Conservation (phyloP, 2,329 filamentous ascomycete species). For the Sclerotiophoma versabilis region DNA sequence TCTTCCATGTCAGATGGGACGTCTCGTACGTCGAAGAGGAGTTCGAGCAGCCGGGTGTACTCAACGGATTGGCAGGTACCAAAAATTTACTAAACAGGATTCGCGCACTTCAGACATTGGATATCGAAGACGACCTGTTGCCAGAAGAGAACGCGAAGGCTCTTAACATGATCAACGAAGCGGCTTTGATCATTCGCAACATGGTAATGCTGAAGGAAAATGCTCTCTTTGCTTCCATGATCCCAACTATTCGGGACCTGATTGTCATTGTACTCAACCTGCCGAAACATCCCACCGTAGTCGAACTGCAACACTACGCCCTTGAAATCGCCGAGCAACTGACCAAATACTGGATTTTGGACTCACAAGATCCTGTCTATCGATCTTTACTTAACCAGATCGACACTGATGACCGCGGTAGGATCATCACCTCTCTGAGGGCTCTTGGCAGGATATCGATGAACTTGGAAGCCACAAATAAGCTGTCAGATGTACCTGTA, state of each 20-base stretch:
- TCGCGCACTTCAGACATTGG: conserved; percentile 61
- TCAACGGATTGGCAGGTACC: conserved; percentile 73
- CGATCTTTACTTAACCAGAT: conserved; percentile 68
- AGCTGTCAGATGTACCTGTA: conserved; percentile 73
- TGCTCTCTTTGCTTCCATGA: conserved; percentile 77
- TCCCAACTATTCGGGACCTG: conserved; percentile 79
- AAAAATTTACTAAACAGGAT: conserved; percentile 77
- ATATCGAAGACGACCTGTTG: conserved; percentile 73
- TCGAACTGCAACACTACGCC: conserved; percentile 88
- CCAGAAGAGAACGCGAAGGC: conserved; percentile 73
- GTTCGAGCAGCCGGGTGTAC: conserved; percentile 55
- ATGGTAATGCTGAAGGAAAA: conserved; percentile 96
- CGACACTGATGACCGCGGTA: conserved; percentile 73
- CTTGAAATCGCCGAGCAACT: conserved; percentile 92
- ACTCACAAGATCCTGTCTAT: conserved; percentile 79
- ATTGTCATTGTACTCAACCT: conserved; percentile 83
- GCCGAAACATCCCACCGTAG: conserved; percentile 72
- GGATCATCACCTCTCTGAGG: conserved; percentile 79
- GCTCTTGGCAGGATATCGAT: conserved; percentile 88
- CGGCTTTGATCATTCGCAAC: conserved; percentile 86
- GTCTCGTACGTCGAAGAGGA: conserved; percentile 71
- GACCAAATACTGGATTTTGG: conserved; percentile 79
- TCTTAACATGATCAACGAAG: conserved; percentile 82
- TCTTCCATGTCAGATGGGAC: conserved; percentile 83
- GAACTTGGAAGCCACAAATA: conserved; percentile 80